phyloP scores from a whole-genome alignment of 73 alveolate genomes.

The Paramecium caudatum region DNA sequence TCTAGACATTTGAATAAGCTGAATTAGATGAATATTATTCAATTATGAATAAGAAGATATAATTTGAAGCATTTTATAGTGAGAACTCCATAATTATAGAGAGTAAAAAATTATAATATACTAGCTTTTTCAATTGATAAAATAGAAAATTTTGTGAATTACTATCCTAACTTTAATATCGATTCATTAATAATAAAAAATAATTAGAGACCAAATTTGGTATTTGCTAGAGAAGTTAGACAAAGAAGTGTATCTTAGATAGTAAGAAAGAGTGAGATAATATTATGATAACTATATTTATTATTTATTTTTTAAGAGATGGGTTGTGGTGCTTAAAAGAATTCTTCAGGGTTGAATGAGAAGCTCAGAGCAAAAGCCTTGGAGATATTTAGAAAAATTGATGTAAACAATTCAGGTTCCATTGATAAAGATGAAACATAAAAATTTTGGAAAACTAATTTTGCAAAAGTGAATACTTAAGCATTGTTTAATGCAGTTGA shows the following conservation, averaged over 20 bases:
- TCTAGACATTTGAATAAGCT: background rate
- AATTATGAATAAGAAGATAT: background rate
- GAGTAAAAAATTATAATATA: background rate
- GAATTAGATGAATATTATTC: background rate
- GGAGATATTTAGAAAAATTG: slow-evolving; percentile 68
- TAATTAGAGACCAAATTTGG: background rate
- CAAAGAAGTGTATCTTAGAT: background rate
- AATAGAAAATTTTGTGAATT: slow-evolving; percentile 36
- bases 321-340: slow-evolving; percentile 50
- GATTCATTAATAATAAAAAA: background rate
- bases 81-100: slow-evolving; percentile 19
- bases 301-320: background rate
- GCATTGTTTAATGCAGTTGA: slow-evolving; percentile 75
- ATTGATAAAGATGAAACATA: slow-evolving; percentile 72
- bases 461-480: slow-evolving; percentile 73
- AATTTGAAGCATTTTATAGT: slow-evolving; percentile 65
- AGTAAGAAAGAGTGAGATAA: background rate
- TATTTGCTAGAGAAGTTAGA: background rate
- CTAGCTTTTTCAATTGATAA: slow-evolving; percentile 23
- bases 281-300: background rate
- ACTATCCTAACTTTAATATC: slow-evolving; percentile 19
- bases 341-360: background rate
- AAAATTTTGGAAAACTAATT: slow-evolving; percentile 74
- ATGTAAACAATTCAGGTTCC: slow-evolving; percentile 69
- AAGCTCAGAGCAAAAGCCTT: slow-evolving; percentile 66